Conservation (phyloP, 768 basidiomycete species). For the Tricholoma hemisulphureum region DNA sequence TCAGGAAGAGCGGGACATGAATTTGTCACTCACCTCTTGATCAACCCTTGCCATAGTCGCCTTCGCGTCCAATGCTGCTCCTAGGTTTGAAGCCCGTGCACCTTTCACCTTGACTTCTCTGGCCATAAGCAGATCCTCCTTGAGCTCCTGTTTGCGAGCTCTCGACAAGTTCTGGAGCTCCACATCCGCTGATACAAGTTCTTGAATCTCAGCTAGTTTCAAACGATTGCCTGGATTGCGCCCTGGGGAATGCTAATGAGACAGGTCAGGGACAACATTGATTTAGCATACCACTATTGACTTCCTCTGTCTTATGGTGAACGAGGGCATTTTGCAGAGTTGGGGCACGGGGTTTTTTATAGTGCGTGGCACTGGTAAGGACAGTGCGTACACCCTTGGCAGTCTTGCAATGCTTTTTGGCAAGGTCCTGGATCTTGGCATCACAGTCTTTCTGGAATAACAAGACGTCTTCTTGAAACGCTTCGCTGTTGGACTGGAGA, state of each 20-base stretch:
- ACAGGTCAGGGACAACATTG: neutral
- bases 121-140: neutral
- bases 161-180: neutral
- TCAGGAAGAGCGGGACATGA: too few relatives aligned
- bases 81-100: neutral
- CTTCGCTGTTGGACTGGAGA: neutral
- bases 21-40: neutral
- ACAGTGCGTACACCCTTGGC: neutral
- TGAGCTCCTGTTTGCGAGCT: neutral
- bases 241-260: neutral
- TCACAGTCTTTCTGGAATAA: neutral
- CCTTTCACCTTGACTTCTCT: neutral
- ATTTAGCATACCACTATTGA: neutral
- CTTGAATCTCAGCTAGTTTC: neutral
- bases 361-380: neutral
- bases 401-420: too few relatives aligned
- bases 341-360: neutral
- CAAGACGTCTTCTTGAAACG: neutral
- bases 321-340: neutral
- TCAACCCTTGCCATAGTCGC: neutral
- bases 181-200: neutral
- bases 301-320: neutral
- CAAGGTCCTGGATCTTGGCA: neutral
- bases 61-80: neutral
- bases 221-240: neutral